Evolutionary conservation across 2,329 filamentous ascomycete species (phyloP), one percentile per base, ranked within the genome.

Genomic region (Balansia obtecta): DNA sequence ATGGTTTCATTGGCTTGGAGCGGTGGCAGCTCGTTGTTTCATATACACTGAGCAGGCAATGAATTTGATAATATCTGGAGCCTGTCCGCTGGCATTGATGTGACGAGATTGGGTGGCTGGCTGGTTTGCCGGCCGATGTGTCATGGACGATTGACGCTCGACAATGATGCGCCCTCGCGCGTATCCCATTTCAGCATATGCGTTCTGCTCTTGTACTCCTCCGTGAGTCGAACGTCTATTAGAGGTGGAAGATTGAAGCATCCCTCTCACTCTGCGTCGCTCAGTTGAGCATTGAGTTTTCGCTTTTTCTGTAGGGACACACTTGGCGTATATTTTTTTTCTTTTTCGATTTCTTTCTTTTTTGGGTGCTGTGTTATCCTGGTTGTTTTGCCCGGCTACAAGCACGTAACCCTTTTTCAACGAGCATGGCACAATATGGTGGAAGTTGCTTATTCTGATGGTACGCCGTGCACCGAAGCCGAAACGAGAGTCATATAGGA

Each of bases 161-260:
- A 27, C 7, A 27, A 7, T 2, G 5, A 45, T 22, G 30, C n/a
- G 22, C 42, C 42, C 8, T 37, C 30, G 18, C 7, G n/a, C 18
- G 44, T 37, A 39, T 51, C 63, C 71, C 70, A 75, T 74, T 70
- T 70, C 64, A 75, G 73, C 73, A 75, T 76, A 75, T 75, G 62
- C 72, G 71, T 72, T 73, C 70, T 67, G 65, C 66, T 60, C 63
- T 63, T 64, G 60, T 57, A 58, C 68, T 72, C 66, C 62, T 65
- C 72, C 71, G 61, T 75, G 73, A 70, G 70, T 70, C 67, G 70
- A 70, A 72, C 66, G 73, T 70, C 73, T 75, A 76, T 71, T 69
- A 70, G 65, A 68, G 65, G 69, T 76, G 73, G 73, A 70, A 76
- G 68, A 76, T 69, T 54, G 57, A 74, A 58, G 63, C 54, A 60